Base-by-base conservation (phyloP, 2,329 filamentous ascomycete genomes). In the Penicillium polonicum region DNA sequence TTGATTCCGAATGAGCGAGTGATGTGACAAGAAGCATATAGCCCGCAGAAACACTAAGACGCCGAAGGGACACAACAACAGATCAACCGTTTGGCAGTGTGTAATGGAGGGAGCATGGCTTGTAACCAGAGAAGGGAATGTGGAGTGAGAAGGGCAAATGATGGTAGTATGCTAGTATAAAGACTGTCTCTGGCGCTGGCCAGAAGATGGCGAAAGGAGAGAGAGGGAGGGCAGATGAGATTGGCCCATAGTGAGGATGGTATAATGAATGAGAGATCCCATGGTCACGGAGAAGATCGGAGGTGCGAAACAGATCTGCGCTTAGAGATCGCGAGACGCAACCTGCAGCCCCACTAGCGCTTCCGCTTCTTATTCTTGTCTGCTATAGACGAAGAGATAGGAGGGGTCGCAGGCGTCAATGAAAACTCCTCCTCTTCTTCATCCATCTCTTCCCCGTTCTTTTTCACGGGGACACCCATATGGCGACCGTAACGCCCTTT, bases 401-500 rank as follows among this genome's bases (percentile, higher is more conserved):
- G 61, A 44, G 72, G 64, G 10, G 69, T 67, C 21, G 72, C 65
- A 33, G 73, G 67, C 45, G 74, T 69, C 33, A 69, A 62, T 27
- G 71, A 65, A n/a, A 79, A 66, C 29, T 87, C 85, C 35, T 83
- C 83, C 72, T 83, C 83, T 68, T 86, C 59, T 44, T 66, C 79
- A 52, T 85, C 55, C 33, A 59, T 52, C 12, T 65, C 68, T 25
- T 80, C 78, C 29, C 68, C 65, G 19, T 70, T 71, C 69, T 86
- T 87, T 76, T 87, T 88, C 61, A 88, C 82, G 1, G 85, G 79
- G 33, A 88, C 85, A 52, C 86, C 84, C 86, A 88, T 87, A 72
- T 88, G 83, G 57, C 86, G 81, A 59, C 86, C 85, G 68, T 97
- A 97, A 57, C 94, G 88, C 62, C 94, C 94, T 77, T 97, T 97